A percentile compares a stretch with the other conserved stretches of the same genome.
Conservation (phyloP, 2,329 filamentous ascomycete genomes). For the Exophiala bonariae region DNA sequence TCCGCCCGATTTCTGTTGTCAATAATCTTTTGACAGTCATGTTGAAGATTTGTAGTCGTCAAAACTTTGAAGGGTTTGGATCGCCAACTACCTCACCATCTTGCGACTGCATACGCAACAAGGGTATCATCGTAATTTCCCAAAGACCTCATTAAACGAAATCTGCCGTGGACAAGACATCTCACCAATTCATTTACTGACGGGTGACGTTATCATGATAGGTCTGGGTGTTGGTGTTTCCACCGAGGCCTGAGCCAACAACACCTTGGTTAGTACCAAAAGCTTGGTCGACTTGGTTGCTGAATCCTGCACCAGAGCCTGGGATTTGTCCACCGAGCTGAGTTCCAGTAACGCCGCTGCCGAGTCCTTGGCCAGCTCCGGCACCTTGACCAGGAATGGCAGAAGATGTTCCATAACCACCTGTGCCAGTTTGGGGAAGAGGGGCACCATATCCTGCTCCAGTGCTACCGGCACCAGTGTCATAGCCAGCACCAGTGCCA, state of each 20-base stretch:
- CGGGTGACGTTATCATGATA: constrained; percentile 25
- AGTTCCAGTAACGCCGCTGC: neutral
- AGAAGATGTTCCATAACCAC: too few species aligned
- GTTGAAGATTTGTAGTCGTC: too few species aligned
- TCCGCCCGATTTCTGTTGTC: too few species aligned
- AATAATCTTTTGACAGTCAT: too few species aligned
- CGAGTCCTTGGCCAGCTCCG: too few species aligned
- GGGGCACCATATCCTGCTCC: neutral
- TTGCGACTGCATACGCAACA: too few species aligned
- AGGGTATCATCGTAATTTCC: too few species aligned
- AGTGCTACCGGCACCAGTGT: neutral
- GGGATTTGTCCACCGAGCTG: neutral
- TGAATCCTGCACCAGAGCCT: constrained; percentile 31
- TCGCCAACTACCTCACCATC: too few species aligned
- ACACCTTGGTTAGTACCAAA: constrained; percentile 28
- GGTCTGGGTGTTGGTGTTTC: constrained; percentile 18
- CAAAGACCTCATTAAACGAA: too few species aligned
- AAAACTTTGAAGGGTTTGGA: too few species aligned
- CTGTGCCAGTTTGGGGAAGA: too few species aligned
- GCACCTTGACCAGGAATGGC: neutral
- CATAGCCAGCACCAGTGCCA: neutral
- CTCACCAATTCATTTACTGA: neutral
- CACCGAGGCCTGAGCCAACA: constrained; percentile 14
- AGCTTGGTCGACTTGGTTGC: constrained; percentile 47
- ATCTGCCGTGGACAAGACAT: too few species aligned